Evolutionary conservation across 2,329 filamentous ascomycete genomes (phyloP), one percentile per base, ranked within the genome.

Genomic region (Pyrenophora seminiperda): DNA sequence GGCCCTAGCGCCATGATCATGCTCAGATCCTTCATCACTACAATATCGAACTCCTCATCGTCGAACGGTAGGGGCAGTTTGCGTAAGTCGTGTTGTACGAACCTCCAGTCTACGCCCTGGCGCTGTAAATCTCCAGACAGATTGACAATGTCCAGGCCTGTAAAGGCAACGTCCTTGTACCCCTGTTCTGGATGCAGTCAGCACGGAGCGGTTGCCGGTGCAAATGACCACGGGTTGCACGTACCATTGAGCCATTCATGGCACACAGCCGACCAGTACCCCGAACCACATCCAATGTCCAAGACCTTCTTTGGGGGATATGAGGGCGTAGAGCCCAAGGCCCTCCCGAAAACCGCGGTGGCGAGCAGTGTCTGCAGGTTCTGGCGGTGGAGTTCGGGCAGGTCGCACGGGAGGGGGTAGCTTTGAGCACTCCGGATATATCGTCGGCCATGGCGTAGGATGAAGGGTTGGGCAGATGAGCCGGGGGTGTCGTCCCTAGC

Each of bases 331-430:
- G 87, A 88, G 73, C 89, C 92, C 47, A 94, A 82, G 0, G 91
- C 89, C 9, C 85, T 85, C 36, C 91, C 90, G 63, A 94, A 91
- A 27, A 96, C 83, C 66, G 90, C 86, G 60, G 90, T 87, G 42
- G 91, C 80, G 55, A 96, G 81, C 59, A 96, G 80, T 0, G 92
- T 95, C 52, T 90, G 85, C 47, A 97, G 78, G 39, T 86, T 91
- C 74, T 97, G 92, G 49, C 92, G 84, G 73, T 96, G 91, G 40
- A 96, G 82, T 75, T 97, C 92, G 32, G 87, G 79, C 32, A 96
- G 82, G 75, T 97, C 93, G 75, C 89, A 88, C 31, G 93, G 93
- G 2, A 97, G 79, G n/a, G 91, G 91, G 65, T 97, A 97, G 40
- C 58, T 20, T 6, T 84, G 76, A 22, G 89, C 77, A 66, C 96